Evolutionary conservation across 805 yeast genomes (phyloP).

Genomic region (Nakazawaea anatomiae): DNA sequence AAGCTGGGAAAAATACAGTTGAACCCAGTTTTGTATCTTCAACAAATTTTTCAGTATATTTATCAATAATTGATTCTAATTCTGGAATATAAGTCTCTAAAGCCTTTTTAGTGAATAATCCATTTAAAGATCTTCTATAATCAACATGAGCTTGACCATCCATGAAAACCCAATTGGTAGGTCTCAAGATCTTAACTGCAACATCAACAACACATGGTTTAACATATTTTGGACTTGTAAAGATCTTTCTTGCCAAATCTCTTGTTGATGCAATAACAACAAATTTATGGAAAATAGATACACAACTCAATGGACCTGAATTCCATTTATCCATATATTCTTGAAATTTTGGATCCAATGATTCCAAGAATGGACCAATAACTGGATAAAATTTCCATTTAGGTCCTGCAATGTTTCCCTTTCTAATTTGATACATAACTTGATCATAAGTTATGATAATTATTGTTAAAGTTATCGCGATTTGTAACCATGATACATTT

Average conservation of each 20-base stretch:
- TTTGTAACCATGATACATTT: constrained; percentile 47
- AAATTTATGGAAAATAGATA: constrained; percentile 95
- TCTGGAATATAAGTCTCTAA: constrained; percentile 78
- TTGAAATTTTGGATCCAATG: constrained; percentile 91
- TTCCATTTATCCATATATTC: constrained; percentile 92
- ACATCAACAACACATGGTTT: constrained; percentile 99
- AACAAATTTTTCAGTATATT: constrained; percentile 64
- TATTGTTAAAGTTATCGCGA: constrained; percentile 39
- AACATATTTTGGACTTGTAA: constrained; percentile 80
- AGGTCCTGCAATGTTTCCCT: constrained; percentile 92
- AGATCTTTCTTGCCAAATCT: constrained; percentile 81
- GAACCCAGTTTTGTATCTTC: constrained; percentile 55
- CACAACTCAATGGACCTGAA: constrained; percentile 92
- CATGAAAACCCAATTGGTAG: constrained; percentile 95
- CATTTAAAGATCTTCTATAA: constrained; percentile 86
- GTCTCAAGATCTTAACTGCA: constrained; percentile 88
- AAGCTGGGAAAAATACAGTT: constrained; percentile 78
- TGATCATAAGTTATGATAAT: constrained; percentile 62
- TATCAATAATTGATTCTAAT: constrained; percentile 80
- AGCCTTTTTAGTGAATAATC: constrained; percentile 81
- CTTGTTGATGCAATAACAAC: constrained; percentile 90
- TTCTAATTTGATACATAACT: constrained; percentile 68
- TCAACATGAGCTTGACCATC: constrained; percentile 96
- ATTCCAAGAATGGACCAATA: constrained; percentile 93
- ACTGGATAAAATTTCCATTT: constrained; percentile 84